phyloP scores from a whole-genome alignment of 306 rosid genomes.

The Fagus crenata region DNA sequence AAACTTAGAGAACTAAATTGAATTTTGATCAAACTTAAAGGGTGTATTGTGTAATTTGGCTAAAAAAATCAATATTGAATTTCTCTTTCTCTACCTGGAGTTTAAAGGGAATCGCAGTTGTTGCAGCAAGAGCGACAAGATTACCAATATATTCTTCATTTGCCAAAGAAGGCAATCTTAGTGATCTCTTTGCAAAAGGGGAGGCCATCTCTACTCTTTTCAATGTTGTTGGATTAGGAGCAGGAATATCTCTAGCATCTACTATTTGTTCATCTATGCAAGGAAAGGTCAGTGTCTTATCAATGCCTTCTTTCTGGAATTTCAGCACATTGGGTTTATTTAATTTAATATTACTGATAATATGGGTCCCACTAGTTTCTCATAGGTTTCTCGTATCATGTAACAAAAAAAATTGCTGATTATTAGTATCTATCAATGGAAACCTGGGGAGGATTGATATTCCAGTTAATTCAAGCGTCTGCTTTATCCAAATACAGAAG shows the following conservation, averaged over 20 bases:
- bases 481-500: not conserved
- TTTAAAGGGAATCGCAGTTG: slow-evolving; percentile 92
- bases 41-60: too few species aligned
- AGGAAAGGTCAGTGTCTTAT: slow-evolving; percentile 65
- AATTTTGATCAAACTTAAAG: too few species aligned
- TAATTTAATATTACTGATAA: not conserved
- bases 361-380: not conserved
- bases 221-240: slow-evolving; percentile 88
- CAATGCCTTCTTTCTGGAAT: not conserved
- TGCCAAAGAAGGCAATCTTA: slow-evolving; percentile 98
- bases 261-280: slow-evolving; percentile 84
- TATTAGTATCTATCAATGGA: slow-evolving; percentile 9
- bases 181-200: slow-evolving; percentile 98
- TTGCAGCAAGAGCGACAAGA: slow-evolving; percentile 98
- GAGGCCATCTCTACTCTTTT: slow-evolving; percentile 97
- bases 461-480: not conserved
- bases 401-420: not conserved
- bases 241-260: slow-evolving; percentile 90
- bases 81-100: slow-evolving; percentile 26
- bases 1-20: too few species aligned
- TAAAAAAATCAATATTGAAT: slow-evolving; percentile 5
- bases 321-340: not conserved
- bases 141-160: slow-evolving; percentile 98
- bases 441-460: slow-evolving; percentile 12
- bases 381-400: not conserved